Base-by-base conservation (phyloP, 306 rosid species). In the Trichosanthes truncata region DNA sequence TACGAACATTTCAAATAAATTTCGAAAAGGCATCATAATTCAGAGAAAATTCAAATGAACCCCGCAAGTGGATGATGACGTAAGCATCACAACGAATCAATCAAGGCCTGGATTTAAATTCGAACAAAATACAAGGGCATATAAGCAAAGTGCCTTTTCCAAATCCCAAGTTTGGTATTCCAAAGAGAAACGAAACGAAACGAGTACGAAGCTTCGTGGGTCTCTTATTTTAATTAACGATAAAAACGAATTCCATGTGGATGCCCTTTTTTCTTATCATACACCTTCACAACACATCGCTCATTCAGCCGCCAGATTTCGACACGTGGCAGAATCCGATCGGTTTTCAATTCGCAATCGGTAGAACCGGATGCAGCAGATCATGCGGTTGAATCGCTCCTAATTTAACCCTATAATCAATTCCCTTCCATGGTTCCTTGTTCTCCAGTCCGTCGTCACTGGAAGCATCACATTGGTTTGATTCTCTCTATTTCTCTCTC, bases 341-440 rank as follows among this genome's bases (percentile, higher is more conserved):
- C 2, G 3, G 7, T 0, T 26, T 1, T 0, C 10, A 0, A 0
- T 48, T 48, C 3, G 11, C 1, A 1, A 1, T 25, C 14, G 4
- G 41, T 73, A 26, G 59, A 25, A 4, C 0, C 31, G 80, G 80
- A 56, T n/a, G 69, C 41, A 77, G 13, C 5, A 25, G 52, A 77
- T 77, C 40, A 76, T 13, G 69, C 68, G 23, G 45, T 77, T 77
- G 80, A 77, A 77, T 77, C 80, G 71, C 14, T 57, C 71, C 68
- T 21, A 33, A n/a, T 53, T 51, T 76, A 52, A 76, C 66, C 66
- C 63, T 76, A 52, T 76, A 53, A 76, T 76, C 46, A 48, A 31
- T 31, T 74, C 68, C 68, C 11, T 14, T 62, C 57, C 23, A 66
- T 51, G 35, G 25, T 31, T 51, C 10, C 17, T 74, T 36, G 43